These are phyloP conservation scores for Podaxis sp. DNA, from an alignment of 768 basidiomycete species.

Conservation along the genomic window DNA sequence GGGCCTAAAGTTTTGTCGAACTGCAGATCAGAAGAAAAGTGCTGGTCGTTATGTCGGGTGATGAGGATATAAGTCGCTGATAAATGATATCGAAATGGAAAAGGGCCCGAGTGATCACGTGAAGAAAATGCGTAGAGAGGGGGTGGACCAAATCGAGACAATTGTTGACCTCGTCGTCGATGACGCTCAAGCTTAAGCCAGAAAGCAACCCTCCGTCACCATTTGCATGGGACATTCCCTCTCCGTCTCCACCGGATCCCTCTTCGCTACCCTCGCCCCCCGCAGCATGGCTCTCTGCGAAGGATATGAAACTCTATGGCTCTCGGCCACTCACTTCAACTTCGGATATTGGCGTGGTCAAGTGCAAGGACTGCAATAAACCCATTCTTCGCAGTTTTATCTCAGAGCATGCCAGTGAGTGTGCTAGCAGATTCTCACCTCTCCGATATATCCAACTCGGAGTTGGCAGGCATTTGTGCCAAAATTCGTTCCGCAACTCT, in stretches of 20 bases:
- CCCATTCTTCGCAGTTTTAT: conserved; percentile 74
- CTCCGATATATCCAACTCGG: conserved; percentile 4
- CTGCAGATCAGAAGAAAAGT: background rate
- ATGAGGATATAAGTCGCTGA: background rate
- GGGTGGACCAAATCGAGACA: background rate
- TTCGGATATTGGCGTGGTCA: conserved; percentile 58
- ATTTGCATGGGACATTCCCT: conserved; percentile 58
- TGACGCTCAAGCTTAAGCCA: conserved; percentile 44
- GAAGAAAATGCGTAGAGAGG: too few relatives aligned
- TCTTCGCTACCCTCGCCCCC: conserved; percentile 63
- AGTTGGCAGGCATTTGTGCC: conserved; percentile 51
- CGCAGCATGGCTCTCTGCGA: conserved; percentile 78
- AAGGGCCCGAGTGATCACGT: background rate
- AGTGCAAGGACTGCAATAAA: conserved; percentile 80
- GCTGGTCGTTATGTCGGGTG: background rate
- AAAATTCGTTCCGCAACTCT: conserved; percentile 48
- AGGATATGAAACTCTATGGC: conserved; percentile 87
- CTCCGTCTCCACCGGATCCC: conserved; percentile 32
- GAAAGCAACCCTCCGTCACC: conserved; percentile 41
- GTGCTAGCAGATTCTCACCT: background rate
- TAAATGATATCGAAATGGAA: too few relatives aligned
- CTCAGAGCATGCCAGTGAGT: conserved; percentile 67
- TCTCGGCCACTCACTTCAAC: conserved; percentile 64
- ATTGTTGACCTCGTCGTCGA: conserved; percentile 16
- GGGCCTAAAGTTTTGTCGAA: background rate